phyloP scores from a whole-genome alignment of 139 green algal species.

The Tetraselmis chui region DNA sequence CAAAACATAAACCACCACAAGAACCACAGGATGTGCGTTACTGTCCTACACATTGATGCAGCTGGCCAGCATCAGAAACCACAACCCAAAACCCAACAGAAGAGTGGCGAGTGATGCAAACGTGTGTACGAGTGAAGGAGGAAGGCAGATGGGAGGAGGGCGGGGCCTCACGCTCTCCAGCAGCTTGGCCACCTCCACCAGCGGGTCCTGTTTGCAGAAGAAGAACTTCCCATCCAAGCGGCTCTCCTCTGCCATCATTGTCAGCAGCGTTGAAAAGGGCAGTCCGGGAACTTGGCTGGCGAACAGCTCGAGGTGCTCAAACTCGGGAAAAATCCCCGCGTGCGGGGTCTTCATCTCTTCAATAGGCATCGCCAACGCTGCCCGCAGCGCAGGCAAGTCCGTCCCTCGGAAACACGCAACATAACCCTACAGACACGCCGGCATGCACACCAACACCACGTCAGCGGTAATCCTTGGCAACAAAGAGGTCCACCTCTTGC shows the following conservation, averaged over 20 bases:
- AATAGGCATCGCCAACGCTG: slow-evolving; percentile 25
- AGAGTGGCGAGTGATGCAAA: no score
- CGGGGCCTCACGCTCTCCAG: slow-evolving; percentile 4
- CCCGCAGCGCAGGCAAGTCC: slow-evolving; percentile 23
- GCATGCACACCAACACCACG: not conserved
- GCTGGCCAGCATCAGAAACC: no score
- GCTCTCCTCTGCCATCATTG: slow-evolving; percentile 7
- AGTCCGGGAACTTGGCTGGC: slow-evolving; percentile 22
- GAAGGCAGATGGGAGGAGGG: no score
- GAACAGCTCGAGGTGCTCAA: slow-evolving; percentile 65
- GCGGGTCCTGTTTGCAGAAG: slow-evolving; percentile 26
- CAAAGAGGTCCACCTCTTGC: no score
- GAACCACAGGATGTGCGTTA: no score
- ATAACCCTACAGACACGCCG: slow-evolving; percentile 6
- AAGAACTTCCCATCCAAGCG: slow-evolving; percentile 31
- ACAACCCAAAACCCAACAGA: no score
- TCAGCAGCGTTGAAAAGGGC: slow-evolving; percentile 6
- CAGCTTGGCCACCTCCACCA: slow-evolving; percentile 18
- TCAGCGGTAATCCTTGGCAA: no score
- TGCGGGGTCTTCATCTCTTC: slow-evolving; percentile 22
- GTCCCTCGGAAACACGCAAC: slow-evolving; percentile 15
- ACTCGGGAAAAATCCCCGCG: slow-evolving; percentile 49
- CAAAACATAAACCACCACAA: no score
- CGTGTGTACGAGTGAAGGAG: no score
- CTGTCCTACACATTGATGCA: no score